Percentiles rank a stretch among this genome's conserved stretches.
These are phyloP conservation scores for Euphrasia arctica DNA, from an alignment of 305 asterid genomes.

Conservation along the genomic window DNA sequence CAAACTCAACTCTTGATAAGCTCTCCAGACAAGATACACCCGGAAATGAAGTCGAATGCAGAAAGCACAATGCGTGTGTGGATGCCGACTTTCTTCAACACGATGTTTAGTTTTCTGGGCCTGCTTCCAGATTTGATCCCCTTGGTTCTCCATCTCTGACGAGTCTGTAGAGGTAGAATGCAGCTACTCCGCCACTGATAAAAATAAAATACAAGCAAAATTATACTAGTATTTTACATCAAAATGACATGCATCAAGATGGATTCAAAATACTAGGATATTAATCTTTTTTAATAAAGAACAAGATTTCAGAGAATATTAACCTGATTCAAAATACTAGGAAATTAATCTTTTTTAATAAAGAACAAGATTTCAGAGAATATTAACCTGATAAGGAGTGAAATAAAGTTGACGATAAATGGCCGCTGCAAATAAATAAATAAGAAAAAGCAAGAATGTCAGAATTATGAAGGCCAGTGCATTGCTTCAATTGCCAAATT, in stretches of 20 bases:
- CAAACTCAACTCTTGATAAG: background rate
- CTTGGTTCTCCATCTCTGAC: slow-evolving; percentile 46
- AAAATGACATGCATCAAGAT: background rate
- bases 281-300: background rate
- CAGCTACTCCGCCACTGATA: slow-evolving; percentile 72
- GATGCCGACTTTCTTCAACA: slow-evolving; percentile 25
- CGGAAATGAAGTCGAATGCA: slow-evolving; percentile 8
- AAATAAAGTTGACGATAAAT: slow-evolving; percentile 40
- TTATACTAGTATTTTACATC: background rate
- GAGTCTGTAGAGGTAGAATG: slow-evolving; percentile 75
- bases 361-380: slow-evolving; percentile 19
- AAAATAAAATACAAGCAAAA: slow-evolving; percentile 23
- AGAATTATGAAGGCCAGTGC: slow-evolving; percentile 14
- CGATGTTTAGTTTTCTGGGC: slow-evolving; percentile 37
- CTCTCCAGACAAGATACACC: slow-evolving; percentile 9
- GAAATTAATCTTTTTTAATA: background rate
- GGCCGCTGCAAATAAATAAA: slow-evolving; percentile 63
- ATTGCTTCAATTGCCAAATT: slow-evolving; percentile 15
- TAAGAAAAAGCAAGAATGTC: slow-evolving; percentile 21
- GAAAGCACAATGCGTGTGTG: background rate
- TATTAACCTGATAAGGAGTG: slow-evolving; percentile 59
- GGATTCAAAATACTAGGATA: slow-evolving; percentile 2
- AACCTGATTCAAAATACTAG: slow-evolving; percentile 45
- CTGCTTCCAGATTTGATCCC: slow-evolving; percentile 38
- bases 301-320: slow-evolving; percentile 11